phyloP scores from a whole-genome alignment of 306 rosid genomes.

The Prunus salicina region DNA sequence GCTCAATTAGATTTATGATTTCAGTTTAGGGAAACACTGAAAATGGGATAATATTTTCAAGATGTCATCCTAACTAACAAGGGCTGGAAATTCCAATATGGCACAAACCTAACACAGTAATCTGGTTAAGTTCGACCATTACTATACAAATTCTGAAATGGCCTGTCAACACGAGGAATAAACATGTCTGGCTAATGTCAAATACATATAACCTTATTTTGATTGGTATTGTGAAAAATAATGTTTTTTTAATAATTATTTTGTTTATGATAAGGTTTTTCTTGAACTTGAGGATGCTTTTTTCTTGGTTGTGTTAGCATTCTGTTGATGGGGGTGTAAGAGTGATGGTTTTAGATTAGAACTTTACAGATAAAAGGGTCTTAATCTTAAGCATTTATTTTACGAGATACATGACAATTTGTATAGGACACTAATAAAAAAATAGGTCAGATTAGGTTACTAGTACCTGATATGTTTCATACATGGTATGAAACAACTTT shows the following conservation, averaged over 20 bases:
- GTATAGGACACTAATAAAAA: background rate
- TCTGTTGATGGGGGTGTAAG: background rate
- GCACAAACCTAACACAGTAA: background rate
- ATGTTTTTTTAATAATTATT: background rate
- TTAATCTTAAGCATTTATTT: background rate
- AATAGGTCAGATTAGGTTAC: background rate
- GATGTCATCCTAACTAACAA: background rate
- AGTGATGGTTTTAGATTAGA: background rate
- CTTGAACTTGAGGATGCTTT: background rate
- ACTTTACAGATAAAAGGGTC: background rate
- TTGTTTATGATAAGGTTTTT: background rate
- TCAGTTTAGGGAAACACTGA: background rate
- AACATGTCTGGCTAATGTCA: background rate
- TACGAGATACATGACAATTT: background rate
- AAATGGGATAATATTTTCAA: background rate
- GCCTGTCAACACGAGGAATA: background rate
- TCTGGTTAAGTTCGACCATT: background rate
- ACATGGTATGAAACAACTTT: background rate
- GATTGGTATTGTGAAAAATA: background rate
- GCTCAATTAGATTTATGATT: background rate
- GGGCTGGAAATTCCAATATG: background rate
- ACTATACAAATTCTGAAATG: background rate
- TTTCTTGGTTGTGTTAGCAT: background rate
- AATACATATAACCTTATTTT: background rate
- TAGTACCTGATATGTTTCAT: background rate